Evolutionary conservation across 192 early-diverging fungal species (phyloP), one percentile per base, ranked within the genome.

Genomic region (Rhizoclosmatium globosum): DNA sequence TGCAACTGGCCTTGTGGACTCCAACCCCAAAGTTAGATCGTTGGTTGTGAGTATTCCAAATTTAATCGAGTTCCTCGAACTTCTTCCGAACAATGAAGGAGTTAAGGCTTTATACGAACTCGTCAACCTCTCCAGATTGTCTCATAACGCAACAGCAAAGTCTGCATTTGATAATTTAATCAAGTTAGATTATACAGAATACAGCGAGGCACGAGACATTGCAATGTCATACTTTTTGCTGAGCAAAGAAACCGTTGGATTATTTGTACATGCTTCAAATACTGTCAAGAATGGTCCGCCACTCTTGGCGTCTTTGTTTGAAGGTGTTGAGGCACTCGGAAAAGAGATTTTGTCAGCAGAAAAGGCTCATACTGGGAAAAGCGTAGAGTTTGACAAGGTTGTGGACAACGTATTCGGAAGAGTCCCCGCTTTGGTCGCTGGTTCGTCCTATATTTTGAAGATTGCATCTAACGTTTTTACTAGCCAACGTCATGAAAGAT

Each of bases 401-500:
- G 19, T 74, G 58, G 38, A 39, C 4, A 59, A 74, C 44, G 39
- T 74, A 11, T n/a, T 9, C 2, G 72, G 44, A 48, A n/a, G 72
- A 45, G 39, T 62, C 17, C 39, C 46, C 9, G 41, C 72, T 13
- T 17, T 74, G 39, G 43, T 74, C 38, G 56, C 72, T 9, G 60
- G 72, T 68, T 17, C 0, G 46, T 47, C 17, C 4, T 17, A 43
- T 17, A 13, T 39, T 68, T 68, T 68, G 19, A 42, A 42, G 19
- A 11, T 43, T 45, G 13, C 1, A 19, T 43, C 47, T 47, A 0
- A 47, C 50, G 17, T 17, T 53, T 53, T 17, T 53, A 53, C 66
- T 13, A 68, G 66, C 44, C 38, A 74, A 74, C 72, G 58, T 45
- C 9, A 23, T 74, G 58, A 74, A 64, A 43, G 44, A 74, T 11